phyloP scores from a whole-genome alignment of 768 basidiomycete genomes.

The Boletus fagicola region DNA sequence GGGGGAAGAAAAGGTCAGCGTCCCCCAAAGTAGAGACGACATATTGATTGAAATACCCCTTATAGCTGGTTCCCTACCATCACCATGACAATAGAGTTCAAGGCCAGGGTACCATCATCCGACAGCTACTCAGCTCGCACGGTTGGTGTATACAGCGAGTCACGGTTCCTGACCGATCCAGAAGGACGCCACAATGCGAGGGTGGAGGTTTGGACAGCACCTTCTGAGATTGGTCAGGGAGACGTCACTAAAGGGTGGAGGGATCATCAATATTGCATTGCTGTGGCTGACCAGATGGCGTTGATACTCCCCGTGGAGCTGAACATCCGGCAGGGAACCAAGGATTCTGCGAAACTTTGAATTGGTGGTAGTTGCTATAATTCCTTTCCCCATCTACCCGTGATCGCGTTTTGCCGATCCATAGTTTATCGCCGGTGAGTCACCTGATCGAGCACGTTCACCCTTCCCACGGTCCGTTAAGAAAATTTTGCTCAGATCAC shows the following conservation, averaged over 20 bases:
- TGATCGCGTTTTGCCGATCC: neutral
- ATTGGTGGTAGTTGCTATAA: neutral
- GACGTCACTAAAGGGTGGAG: conserved; percentile 48
- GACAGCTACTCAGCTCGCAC: conserved; percentile 45
- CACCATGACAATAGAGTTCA: conserved; percentile 61
- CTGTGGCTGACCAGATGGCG: conserved; percentile 60
- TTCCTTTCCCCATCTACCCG: neutral
- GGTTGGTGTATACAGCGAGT: conserved; percentile 54
- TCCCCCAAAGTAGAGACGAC: neutral
- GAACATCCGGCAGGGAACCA: conserved; percentile 24
- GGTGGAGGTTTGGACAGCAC: conserved; percentile 67
- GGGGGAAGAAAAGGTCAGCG: conserved; percentile 14
- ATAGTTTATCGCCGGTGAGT: neutral
- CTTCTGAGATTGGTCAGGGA: conserved; percentile 51
- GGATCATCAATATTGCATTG: conserved; percentile 62
- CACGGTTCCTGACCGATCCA: conserved; percentile 52
- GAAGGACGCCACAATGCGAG: conserved; percentile 56
- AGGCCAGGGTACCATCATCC: conserved; percentile 52
- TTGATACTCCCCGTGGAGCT: conserved; percentile 39
- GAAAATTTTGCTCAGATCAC: neutral
- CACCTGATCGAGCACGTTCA: neutral
- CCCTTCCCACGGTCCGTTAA: neutral
- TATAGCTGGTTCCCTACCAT: conserved; percentile 64
- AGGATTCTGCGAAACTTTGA: conserved; percentile 25
- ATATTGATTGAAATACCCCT: neutral